Percentiles rank a stretch among this genome's conserved stretches.
phyloP scores from a whole-genome alignment of 2,329 filamentous ascomycete genomes.

The Xylaria sp. region DNA sequence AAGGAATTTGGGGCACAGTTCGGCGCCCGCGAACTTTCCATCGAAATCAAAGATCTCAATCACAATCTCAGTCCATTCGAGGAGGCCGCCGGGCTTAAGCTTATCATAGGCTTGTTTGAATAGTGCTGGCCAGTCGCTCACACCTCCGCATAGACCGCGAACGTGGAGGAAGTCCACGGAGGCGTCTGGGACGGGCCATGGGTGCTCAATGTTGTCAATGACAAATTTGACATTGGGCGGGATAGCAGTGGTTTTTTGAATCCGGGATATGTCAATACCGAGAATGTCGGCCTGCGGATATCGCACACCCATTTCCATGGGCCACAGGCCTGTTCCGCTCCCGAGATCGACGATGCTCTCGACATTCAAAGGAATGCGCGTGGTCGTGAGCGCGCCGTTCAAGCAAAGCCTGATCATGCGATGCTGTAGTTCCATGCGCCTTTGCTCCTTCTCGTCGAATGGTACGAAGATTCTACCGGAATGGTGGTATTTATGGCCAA shows the following conservation, averaged over 20 bases:
- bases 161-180: slow-evolving; percentile 40
- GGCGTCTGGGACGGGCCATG: slow-evolving; percentile 32
- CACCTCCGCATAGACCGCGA: slow-evolving; percentile 41
- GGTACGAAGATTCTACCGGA: slow-evolving; percentile 30
- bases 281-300: slow-evolving; percentile 38
- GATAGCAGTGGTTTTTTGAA: slow-evolving; percentile 40
- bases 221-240: slow-evolving; percentile 56
- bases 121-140: slow-evolving; percentile 38
- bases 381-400: slow-evolving; percentile 28
- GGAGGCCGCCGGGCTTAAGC: slow-evolving; percentile 40
- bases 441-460: slow-evolving; percentile 28
- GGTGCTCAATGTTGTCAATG: slow-evolving; percentile 52
- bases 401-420: slow-evolving; percentile 27
- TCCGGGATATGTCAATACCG: slow-evolving; percentile 39
- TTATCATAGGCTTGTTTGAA: slow-evolving; percentile 36
- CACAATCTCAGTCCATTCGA: slow-evolving; percentile 41
- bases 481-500: slow-evolving; percentile 27
- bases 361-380: slow-evolving; percentile 27
- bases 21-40: slow-evolving; percentile 30
- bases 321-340: slow-evolving; percentile 40
- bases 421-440: slow-evolving; percentile 27
- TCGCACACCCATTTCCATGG: slow-evolving; percentile 38
- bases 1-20: slow-evolving; percentile 35
- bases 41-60: slow-evolving; percentile 39
- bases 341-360: slow-evolving; percentile 39